Evolutionary conservation across 352 stramenopile species (phyloP).

Genomic region (Globisporangium uncinulatum): DNA sequence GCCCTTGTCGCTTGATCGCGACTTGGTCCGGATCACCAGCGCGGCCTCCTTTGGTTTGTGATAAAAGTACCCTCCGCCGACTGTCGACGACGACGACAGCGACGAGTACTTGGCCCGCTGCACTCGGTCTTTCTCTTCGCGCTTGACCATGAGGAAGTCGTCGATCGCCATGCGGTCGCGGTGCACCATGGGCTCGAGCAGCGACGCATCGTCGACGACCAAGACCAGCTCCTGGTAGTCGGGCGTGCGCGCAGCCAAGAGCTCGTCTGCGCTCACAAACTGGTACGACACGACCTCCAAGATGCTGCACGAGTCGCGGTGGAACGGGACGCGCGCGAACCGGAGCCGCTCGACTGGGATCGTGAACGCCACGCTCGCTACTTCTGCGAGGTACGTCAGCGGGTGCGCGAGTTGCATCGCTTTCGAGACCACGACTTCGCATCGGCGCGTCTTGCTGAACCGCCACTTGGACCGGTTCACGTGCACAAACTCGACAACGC

Average conservation of each 20-base stretch:
- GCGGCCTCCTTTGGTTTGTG: slow-evolving; percentile 75
- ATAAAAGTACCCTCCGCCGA: slow-evolving; percentile 31
- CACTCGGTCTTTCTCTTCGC: slow-evolving; percentile 45
- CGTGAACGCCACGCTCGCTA: slow-evolving; percentile 27
- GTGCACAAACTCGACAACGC: slow-evolving; percentile 61
- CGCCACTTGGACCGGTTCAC: slow-evolving; percentile 59
- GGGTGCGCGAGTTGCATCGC: slow-evolving; percentile 21
- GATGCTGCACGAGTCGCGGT: slow-evolving; percentile 67
- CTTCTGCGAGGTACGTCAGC: slow-evolving; percentile 33
- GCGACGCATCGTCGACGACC: slow-evolving; percentile 45
- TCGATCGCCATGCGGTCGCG: slow-evolving; percentile 51
- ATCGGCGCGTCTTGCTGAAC: slow-evolving; percentile 48
- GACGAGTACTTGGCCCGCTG: slow-evolving; percentile 42
- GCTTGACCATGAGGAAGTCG: slow-evolving; percentile 51
- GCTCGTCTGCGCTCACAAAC: slow-evolving; percentile 23
- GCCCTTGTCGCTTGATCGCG: slow-evolving; percentile 44
- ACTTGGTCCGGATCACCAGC: slow-evolving; percentile 75
- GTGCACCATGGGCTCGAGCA: slow-evolving; percentile 29
- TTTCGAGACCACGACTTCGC: slow-evolving; percentile 50
- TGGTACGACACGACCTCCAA: slow-evolving; percentile 56
- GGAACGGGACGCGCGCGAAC: slow-evolving; percentile 56
- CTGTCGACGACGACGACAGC: slow-evolving; percentile 12
- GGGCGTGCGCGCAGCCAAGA: slow-evolving; percentile 19
- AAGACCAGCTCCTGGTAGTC: slow-evolving; percentile 69
- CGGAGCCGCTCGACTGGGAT: slow-evolving; percentile 46